Percentiles rank a stretch among this genome's conserved stretches.
phyloP scores from a whole-genome alignment of 2,329 filamentous ascomycete genomes.

The Rhynchosporium graminicola region DNA sequence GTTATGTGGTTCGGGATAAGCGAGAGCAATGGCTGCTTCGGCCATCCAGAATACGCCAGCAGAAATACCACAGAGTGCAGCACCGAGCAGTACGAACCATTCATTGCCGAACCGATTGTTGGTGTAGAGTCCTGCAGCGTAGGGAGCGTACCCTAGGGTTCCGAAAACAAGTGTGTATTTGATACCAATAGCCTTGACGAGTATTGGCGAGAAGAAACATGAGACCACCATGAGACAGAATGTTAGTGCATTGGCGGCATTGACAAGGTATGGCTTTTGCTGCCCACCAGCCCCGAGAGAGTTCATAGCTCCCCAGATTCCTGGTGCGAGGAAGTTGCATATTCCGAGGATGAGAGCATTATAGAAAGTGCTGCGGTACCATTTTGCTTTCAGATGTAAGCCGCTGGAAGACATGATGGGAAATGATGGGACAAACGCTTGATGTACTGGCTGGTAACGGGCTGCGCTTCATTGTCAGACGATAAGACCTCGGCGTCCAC shows the following conservation, averaged over 20 bases:
- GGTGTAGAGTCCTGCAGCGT: slow-evolving; percentile 68
- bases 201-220: slow-evolving; percentile 63
- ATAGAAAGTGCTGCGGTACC: slow-evolving; percentile 72
- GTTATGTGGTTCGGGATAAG: slow-evolving; percentile 71
- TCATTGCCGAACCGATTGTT: slow-evolving; percentile 70
- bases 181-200: slow-evolving; percentile 69
- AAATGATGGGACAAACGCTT: slow-evolving; percentile 21
- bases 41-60: slow-evolving; percentile 77
- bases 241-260: slow-evolving; percentile 66
- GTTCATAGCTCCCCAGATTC: slow-evolving; percentile 75
- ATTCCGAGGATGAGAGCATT: slow-evolving; percentile 72
- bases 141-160: slow-evolving; percentile 71
- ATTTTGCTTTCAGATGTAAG: slow-evolving; percentile 45
- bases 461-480: slow-evolving; percentile 30
- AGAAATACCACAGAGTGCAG: slow-evolving; percentile 34
- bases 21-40: slow-evolving; percentile 71
- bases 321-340: slow-evolving; percentile 69
- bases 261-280: slow-evolving; percentile 65
- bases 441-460: slow-evolving; percentile 18
- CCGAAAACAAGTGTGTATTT: slow-evolving; percentile 71
- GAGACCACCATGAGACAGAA: slow-evolving; percentile 74
- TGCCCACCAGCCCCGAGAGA: slow-evolving; percentile 69
- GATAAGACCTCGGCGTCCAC: slow-evolving; percentile 18
- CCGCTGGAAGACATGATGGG: not conserved
- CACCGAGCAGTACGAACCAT: slow-evolving; percentile 66